A percentile compares a stretch with the other conserved stretches of the same genome.
Evolutionary conservation across 495 filamentous ascomycete species (phyloP).

Genomic region (Neurospora sp.): DNA sequence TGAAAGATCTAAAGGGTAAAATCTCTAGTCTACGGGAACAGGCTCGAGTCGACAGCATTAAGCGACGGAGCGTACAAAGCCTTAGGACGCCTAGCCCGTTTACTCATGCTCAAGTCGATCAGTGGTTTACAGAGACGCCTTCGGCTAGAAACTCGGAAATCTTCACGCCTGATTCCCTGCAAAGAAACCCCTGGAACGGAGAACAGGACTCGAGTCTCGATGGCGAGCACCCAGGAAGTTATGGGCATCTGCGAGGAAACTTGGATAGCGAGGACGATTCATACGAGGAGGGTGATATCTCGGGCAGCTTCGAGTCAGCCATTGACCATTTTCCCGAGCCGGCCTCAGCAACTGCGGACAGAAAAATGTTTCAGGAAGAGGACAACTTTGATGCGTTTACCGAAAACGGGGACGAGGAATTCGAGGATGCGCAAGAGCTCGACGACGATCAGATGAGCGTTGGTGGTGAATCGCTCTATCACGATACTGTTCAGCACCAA

Average conservation of each 20-base stretch:
- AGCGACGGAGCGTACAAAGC: slow-evolving; percentile 73
- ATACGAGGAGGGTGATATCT: neutral
- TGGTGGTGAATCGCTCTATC: slow-evolving; percentile 45
- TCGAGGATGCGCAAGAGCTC: slow-evolving; percentile 8
- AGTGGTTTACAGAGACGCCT: slow-evolving; percentile 53
- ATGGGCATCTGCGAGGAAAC: neutral
- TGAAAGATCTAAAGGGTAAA: slow-evolving; percentile 86
- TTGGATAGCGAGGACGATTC: neutral
- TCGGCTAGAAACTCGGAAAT: slow-evolving; percentile 16
- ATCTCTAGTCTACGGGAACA: slow-evolving; percentile 78
- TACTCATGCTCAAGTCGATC: slow-evolving; percentile 56
- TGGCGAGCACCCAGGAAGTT: slow-evolving; percentile 5
- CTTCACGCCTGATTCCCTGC: slow-evolving; percentile 4
- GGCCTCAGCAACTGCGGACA: neutral
- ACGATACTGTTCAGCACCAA: slow-evolving; percentile 42
- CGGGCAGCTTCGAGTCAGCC: slow-evolving; percentile 2
- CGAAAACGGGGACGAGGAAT: slow-evolving; percentile 21
- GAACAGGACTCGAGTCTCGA: slow-evolving; percentile 23
- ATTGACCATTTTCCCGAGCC: slow-evolving; percentile 5
- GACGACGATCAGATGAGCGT: slow-evolving; percentile 32
- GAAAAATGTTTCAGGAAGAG: slow-evolving; percentile 6
- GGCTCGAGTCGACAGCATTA: slow-evolving; percentile 70
- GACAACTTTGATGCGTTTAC: slow-evolving; percentile 28
- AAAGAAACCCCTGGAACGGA: slow-evolving; percentile 24
- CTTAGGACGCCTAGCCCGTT: slow-evolving; percentile 78